These are phyloP conservation scores for Coniosporium apollinis DNA, from an alignment of 495 filamentous ascomycete genomes.

Conservation along the genomic window DNA sequence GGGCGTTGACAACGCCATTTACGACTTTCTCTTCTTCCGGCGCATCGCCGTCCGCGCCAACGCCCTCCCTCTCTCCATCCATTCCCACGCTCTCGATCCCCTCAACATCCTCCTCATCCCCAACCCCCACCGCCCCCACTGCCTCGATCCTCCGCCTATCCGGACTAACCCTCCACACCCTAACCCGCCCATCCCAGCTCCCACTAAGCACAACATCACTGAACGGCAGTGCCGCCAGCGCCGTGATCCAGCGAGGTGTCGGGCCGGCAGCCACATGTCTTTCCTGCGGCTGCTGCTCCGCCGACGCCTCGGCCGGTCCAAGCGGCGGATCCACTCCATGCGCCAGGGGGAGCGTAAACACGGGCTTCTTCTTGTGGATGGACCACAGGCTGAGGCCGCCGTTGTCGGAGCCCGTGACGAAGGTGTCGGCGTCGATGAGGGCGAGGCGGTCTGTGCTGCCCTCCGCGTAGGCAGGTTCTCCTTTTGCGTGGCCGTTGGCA, in stretches of 20 bases:
- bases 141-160: slow-evolving; percentile 67
- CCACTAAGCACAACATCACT: slow-evolving; percentile 77
- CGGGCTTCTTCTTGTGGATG: slow-evolving; percentile 82
- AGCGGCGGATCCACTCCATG: slow-evolving; percentile 68
- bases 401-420: slow-evolving; percentile 86
- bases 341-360: slow-evolving; percentile 62
- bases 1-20: slow-evolving; percentile 66
- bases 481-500: slow-evolving; percentile 20
- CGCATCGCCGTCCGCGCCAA: background rate
- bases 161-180: slow-evolving; percentile 67
- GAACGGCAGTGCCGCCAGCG: slow-evolving; percentile 66
- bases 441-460: slow-evolving; percentile 82
- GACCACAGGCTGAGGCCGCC: slow-evolving; percentile 78
- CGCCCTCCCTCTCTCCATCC: slow-evolving; percentile 1
- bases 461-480: slow-evolving; percentile 52
- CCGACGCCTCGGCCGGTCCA: slow-evolving; percentile 44
- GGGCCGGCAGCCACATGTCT: slow-evolving; percentile 31
- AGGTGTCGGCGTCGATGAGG: slow-evolving; percentile 75
- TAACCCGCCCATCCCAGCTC: slow-evolving; percentile 80
- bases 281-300: slow-evolving; percentile 41
- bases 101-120: background rate
- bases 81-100: slow-evolving; percentile 1
- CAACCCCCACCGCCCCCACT: slow-evolving; percentile 44
- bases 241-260: slow-evolving; percentile 72
- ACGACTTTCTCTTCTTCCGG: slow-evolving; percentile 14